phyloP scores from a whole-genome alignment of 202 grass and related monocot species.

The Zoysia matrella region DNA sequence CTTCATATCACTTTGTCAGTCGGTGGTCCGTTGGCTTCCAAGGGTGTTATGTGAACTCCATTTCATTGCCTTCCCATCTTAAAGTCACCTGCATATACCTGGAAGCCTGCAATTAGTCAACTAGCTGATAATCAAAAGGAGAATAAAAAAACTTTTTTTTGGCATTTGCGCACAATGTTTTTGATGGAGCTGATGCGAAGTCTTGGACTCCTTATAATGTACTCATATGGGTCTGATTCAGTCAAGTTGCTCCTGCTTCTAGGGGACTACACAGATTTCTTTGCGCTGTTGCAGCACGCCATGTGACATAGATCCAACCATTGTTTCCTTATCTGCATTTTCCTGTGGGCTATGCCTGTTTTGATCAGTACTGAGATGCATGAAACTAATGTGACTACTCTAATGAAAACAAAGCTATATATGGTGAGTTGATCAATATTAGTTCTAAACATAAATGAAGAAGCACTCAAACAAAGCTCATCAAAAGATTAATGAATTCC shows the following conservation, averaged over 20 bases:
- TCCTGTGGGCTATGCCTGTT: background rate
- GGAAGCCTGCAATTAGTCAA: slow-evolving; percentile 5
- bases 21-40: background rate
- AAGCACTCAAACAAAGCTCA: no score
- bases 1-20: slow-evolving; percentile 13
- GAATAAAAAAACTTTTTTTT: background rate
- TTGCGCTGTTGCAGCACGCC: background rate
- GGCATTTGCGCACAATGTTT: background rate
- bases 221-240: background rate
- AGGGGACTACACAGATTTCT: background rate
- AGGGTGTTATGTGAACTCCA: slow-evolving; percentile 31
- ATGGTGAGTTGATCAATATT: no score
- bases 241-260: background rate
- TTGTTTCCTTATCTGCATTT: background rate
- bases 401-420: no score
- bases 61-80: slow-evolving; percentile 8
- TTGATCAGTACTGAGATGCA: background rate
- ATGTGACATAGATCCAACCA: background rate
- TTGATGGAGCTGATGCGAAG: background rate
- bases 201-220: background rate
- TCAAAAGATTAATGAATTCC: no score
- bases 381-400: no score
- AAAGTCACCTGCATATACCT: slow-evolving; percentile 5
- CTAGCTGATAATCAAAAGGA: background rate
- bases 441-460: no score